Conservation (phyloP, 2,329 filamentous ascomycete species). For the Herpotrichia juniperi region DNA sequence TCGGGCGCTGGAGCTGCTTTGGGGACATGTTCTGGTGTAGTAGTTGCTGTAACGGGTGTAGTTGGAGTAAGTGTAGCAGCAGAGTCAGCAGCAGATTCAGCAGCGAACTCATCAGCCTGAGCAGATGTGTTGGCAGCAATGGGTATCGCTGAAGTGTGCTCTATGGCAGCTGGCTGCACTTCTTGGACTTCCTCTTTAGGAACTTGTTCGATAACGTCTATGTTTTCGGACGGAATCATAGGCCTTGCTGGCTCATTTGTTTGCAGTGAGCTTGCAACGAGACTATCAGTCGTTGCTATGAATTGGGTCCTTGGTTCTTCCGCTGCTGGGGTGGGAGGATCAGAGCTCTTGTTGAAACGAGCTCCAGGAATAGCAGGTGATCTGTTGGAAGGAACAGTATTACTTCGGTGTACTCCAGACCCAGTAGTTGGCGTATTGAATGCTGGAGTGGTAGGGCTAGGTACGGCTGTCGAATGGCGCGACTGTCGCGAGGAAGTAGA, state of each 20-base stretch:
- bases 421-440: constrained; percentile 51
- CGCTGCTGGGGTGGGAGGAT: constrained; percentile 57
- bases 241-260: constrained; percentile 22
- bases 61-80: not conserved
- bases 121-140: too few relatives aligned
- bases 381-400: constrained; percentile 91
- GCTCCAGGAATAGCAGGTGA: constrained; percentile 68
- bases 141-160: not conserved
- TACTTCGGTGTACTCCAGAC: constrained; percentile 75
- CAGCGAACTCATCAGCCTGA: too few relatives aligned
- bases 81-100: too few relatives aligned
- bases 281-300: constrained; percentile 11
- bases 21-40: constrained; percentile 28
- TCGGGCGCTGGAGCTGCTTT: too few relatives aligned
- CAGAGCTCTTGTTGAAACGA: constrained; percentile 55
- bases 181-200: constrained; percentile 26
- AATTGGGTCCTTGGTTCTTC: constrained; percentile 33
- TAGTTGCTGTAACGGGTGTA: not conserved
- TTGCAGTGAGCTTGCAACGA: not conserved
- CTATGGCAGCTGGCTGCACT: constrained; percentile 18
- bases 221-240: constrained; percentile 23
- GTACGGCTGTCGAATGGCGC: constrained; percentile 71
- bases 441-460: constrained; percentile 61
- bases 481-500: constrained; percentile 92
- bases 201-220: constrained; percentile 13